A percentile compares a stretch with the other conserved stretches of the same genome.
Evolutionary conservation across 495 filamentous ascomycete species (phyloP).

Genomic region (Penicillium robsamsonii): DNA sequence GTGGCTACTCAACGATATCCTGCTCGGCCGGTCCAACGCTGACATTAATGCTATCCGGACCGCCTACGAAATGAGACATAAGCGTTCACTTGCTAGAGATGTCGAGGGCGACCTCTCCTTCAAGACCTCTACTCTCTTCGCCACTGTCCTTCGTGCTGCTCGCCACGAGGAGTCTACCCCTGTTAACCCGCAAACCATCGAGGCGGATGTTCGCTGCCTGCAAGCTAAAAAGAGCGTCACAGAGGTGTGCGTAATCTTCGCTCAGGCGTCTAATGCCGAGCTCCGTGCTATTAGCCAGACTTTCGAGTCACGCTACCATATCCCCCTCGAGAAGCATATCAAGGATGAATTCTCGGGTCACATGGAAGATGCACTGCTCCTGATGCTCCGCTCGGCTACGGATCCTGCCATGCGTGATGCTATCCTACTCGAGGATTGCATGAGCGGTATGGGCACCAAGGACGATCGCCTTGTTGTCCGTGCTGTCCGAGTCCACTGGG

Average conservation of each 20-base stretch:
- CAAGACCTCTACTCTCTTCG: conserved; percentile 80
- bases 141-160: conserved; percentile 67
- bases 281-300: conserved; percentile 72
- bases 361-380: conserved; percentile 82
- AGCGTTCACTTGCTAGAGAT: conserved; percentile 59
- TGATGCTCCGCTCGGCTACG: conserved; percentile 69
- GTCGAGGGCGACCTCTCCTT: conserved; percentile 76
- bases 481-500: conserved; percentile 77
- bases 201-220: conserved; percentile 68
- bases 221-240: conserved; percentile 68
- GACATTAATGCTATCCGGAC: conserved; percentile 79
- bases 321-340: conserved; percentile 67
- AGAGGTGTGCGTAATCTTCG: conserved; percentile 73
- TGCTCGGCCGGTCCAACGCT: conserved; percentile 79
- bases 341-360: conserved; percentile 83
- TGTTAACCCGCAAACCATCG: conserved; percentile 63
- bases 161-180: conserved; percentile 74
- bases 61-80: conserved; percentile 66
- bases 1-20: conserved; percentile 75
- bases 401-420: conserved; percentile 85
- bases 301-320: conserved; percentile 65
- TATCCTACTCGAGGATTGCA: conserved; percentile 72
- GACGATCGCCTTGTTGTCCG: conserved; percentile 74
- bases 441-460: conserved; percentile 85
- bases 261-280: conserved; percentile 69